Evolutionary conservation across 352 stramenopile species (phyloP).

Genomic region (Phytophthora agathidicida): DNA sequence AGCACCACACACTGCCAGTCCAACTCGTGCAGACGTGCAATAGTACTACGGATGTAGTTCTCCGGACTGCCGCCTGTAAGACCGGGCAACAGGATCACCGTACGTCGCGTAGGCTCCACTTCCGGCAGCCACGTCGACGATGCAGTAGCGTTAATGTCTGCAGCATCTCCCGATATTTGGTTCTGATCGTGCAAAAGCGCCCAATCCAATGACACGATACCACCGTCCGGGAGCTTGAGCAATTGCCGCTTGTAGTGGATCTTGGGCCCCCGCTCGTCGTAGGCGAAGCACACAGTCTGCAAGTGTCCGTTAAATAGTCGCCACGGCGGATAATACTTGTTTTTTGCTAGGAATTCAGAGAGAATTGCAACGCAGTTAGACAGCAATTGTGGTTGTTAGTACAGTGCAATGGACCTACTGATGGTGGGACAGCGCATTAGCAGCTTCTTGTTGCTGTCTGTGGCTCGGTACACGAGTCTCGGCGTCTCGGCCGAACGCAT

Average conservation of each 20-base stretch:
- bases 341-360: slow-evolving; percentile 36
- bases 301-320: slow-evolving; percentile 69
- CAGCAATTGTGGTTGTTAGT: neutral
- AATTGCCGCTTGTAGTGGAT: slow-evolving; percentile 69
- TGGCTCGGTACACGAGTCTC: slow-evolving; percentile 45
- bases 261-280: slow-evolving; percentile 31
- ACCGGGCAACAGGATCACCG: slow-evolving; percentile 67
- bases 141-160: slow-evolving; percentile 9
- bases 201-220: slow-evolving; percentile 79
- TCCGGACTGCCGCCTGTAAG: slow-evolving; percentile 72
- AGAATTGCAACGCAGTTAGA: slow-evolving; percentile 11
- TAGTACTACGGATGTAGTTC: slow-evolving; percentile 72
- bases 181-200: slow-evolving; percentile 33
- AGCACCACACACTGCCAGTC: slow-evolving; percentile 80
- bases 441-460: slow-evolving; percentile 45
- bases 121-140: slow-evolving; percentile 32
- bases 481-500: slow-evolving; percentile 37
- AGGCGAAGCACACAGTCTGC: slow-evolving; percentile 64
- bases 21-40: slow-evolving; percentile 45
- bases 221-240: slow-evolving; percentile 62
- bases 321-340: slow-evolving; percentile 63
- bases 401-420: slow-evolving; percentile 31
- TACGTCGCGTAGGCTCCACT: slow-evolving; percentile 42
- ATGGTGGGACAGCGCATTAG: slow-evolving; percentile 49
- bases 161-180: slow-evolving; percentile 10